Conservation (phyloP, 179 eudicot genomes). For the Beta lomatogona region DNA sequence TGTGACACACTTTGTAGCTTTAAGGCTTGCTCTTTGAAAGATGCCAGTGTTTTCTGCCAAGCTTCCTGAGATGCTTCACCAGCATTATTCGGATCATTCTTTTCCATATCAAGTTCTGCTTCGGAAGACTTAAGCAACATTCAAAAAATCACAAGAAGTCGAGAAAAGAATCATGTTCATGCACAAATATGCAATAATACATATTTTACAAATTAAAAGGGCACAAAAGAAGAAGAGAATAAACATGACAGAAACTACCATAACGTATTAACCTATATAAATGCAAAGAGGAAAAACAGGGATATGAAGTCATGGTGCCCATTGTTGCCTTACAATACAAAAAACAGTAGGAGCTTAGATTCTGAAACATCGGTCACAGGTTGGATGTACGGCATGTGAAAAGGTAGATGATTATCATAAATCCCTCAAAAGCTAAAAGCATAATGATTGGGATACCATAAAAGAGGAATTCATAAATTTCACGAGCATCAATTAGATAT, state of each 20-base stretch:
- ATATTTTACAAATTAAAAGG: background rate
- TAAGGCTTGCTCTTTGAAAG: conserved; percentile 81
- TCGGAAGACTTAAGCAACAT: conserved; percentile 49
- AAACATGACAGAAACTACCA: background rate
- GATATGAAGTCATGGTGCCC: background rate
- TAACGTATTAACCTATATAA: background rate
- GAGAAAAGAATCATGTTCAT: background rate
- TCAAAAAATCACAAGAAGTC: conserved; percentile 12
- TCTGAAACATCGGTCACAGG: background rate
- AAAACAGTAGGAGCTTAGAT: background rate
- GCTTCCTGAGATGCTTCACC: conserved; percentile 74
- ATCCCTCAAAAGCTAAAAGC: background rate
- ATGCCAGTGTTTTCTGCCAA: conserved; percentile 68
- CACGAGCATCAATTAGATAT: background rate
- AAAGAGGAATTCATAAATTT: too few relatives aligned
- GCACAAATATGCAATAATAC: background rate
- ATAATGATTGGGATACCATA: background rate
- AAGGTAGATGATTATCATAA: background rate
- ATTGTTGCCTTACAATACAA: background rate
- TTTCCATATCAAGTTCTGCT: conserved; percentile 48
- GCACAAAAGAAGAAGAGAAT: background rate
- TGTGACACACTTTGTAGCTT: conserved; percentile 77
- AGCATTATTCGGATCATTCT: conserved; percentile 41
- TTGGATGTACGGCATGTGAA: background rate
- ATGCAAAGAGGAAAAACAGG: background rate